Evolutionary conservation across 768 basidiomycete genomes (phyloP).

Genomic region (Hypholoma fasciculare): DNA sequence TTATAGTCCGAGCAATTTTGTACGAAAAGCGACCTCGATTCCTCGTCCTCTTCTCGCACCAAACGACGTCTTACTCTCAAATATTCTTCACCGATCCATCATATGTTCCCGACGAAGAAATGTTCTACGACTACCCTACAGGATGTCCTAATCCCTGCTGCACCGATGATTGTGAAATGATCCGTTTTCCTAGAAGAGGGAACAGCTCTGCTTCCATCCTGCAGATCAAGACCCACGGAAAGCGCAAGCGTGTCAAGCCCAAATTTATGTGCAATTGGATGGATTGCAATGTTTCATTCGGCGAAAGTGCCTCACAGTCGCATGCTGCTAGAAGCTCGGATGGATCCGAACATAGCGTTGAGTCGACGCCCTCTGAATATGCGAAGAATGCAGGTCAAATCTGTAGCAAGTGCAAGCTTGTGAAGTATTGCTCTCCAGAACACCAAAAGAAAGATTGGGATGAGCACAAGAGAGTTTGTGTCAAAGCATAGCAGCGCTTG

Average conservation of each 20-base stretch:
- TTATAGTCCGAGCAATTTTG: constrained; percentile 72
- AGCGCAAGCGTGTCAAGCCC: constrained; percentile 48
- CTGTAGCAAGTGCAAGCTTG: constrained; percentile 78
- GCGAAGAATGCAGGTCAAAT: constrained; percentile 48
- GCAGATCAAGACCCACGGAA: constrained; percentile 55
- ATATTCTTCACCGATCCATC: constrained; percentile 74
- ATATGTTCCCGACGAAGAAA: constrained; percentile 70
- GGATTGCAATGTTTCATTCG: constrained; percentile 66
- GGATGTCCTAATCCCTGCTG: constrained; percentile 81
- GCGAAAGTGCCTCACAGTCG: constrained; percentile 34
- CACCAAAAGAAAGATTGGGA: constrained; percentile 80
- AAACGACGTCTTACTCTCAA: constrained; percentile 79
- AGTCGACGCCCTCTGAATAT: constrained; percentile 14
- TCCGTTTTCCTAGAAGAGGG: constrained; percentile 72
- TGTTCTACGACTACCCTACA: constrained; percentile 77
- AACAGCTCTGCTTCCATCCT: constrained; percentile 61
- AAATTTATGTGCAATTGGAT: constrained; percentile 85
- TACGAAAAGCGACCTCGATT: constrained; percentile 78
- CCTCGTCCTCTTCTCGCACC: constrained; percentile 76
- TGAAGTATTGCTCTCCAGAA: constrained; percentile 75
- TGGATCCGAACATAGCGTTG: constrained; percentile 23
- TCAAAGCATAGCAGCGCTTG: constrained; percentile 12
- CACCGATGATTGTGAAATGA: constrained; percentile 81
- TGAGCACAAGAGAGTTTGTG: constrained; percentile 72
- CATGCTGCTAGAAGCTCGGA: constrained; percentile 27